phyloP scores from a whole-genome alignment of 495 filamentous ascomycete species.

The Immersiella caudata region DNA sequence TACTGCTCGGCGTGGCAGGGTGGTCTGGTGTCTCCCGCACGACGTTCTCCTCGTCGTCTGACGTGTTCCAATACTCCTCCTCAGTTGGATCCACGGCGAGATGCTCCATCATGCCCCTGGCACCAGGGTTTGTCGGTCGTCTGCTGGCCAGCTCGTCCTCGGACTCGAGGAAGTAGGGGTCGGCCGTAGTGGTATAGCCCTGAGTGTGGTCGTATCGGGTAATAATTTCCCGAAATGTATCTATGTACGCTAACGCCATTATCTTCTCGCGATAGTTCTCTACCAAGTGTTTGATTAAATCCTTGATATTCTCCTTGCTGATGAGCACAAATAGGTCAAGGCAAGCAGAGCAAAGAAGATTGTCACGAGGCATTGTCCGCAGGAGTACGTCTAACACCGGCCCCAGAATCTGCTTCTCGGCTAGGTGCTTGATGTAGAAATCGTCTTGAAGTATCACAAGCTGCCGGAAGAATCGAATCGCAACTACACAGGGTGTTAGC shows the following conservation, averaged over 20 bases:
- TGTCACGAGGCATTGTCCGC: slow-evolving; percentile 93
- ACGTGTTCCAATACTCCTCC: slow-evolving; percentile 93
- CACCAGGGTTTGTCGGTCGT: slow-evolving; percentile 61
- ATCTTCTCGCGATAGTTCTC: slow-evolving; percentile 87
- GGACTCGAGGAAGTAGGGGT: slow-evolving; percentile 52
- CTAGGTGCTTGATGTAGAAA: slow-evolving; percentile 87
- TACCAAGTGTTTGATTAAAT: slow-evolving; percentile 80
- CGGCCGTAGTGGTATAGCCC: slow-evolving; percentile 64
- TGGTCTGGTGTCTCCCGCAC: slow-evolving; percentile 35
- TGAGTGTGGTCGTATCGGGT: slow-evolving; percentile 78
- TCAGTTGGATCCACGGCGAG: slow-evolving; percentile 73
- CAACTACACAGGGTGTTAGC: slow-evolving; percentile 55
- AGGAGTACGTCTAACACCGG: slow-evolving; percentile 86
- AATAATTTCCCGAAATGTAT: slow-evolving; percentile 79
- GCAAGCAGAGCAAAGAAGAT: slow-evolving; percentile 93
- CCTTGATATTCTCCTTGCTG: slow-evolving; percentile 79
- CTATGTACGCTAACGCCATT: slow-evolving; percentile 77
- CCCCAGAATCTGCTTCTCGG: slow-evolving; percentile 79
- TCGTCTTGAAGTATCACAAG: slow-evolving; percentile 86
- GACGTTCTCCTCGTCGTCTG: slow-evolving; percentile 76
- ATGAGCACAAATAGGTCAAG: slow-evolving; percentile 94
- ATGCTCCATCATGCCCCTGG: slow-evolving; percentile 73
- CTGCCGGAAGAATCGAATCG: slow-evolving; percentile 92
- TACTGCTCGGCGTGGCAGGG: slow-evolving; percentile 42
- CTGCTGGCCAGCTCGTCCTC: slow-evolving; percentile 56